phyloP scores from a whole-genome alignment of 805 yeast species.

The Pichia nanzhaoensis region DNA sequence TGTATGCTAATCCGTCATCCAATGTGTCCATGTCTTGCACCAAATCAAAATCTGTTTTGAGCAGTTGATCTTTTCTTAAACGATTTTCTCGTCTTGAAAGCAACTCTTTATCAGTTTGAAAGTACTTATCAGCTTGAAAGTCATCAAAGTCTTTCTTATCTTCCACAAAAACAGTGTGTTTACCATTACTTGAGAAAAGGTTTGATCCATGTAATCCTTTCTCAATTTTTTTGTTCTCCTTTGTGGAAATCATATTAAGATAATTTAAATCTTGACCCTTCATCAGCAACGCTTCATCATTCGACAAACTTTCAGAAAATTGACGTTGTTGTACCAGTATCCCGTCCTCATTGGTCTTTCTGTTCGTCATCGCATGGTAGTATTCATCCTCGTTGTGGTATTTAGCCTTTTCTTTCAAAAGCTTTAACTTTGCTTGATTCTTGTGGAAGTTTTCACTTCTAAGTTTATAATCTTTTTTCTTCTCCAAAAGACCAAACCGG shows the following conservation, averaged over 20 bases:
- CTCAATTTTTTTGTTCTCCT: conserved; percentile 60
- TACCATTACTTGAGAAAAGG: conserved; percentile 51
- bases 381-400: conserved; percentile 90
- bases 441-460: conserved; percentile 53
- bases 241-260: conserved; percentile 65
- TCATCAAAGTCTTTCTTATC: conserved; percentile 43
- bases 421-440: conserved; percentile 58
- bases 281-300: conserved; percentile 73
- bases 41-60: conserved; percentile 19
- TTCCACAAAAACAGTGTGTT: conserved; percentile 84
- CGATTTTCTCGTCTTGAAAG: conserved; percentile 66
- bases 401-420: conserved; percentile 64
- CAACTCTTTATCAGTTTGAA: conserved; percentile 63
- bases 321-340: conserved; percentile 61
- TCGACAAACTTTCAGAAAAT: conserved; percentile 44
- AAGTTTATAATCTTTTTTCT: conserved; percentile 74
- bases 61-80: conserved; percentile 52
- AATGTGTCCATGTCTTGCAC: conserved; percentile 24
- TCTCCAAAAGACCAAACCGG: conserved; percentile 81
- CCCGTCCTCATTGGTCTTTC: conserved; percentile 64
- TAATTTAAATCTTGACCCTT: conserved; percentile 91
- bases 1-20: conserved; percentile 22
- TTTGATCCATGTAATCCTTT: conserved; percentile 44
- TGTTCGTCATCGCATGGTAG: conserved; percentile 84
- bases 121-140: conserved; percentile 60